Percentiles rank a stretch among this genome's conserved stretches.
Conservation (phyloP, 1,284 basidiomycete genomes). For the Grifola frondosa region DNA sequence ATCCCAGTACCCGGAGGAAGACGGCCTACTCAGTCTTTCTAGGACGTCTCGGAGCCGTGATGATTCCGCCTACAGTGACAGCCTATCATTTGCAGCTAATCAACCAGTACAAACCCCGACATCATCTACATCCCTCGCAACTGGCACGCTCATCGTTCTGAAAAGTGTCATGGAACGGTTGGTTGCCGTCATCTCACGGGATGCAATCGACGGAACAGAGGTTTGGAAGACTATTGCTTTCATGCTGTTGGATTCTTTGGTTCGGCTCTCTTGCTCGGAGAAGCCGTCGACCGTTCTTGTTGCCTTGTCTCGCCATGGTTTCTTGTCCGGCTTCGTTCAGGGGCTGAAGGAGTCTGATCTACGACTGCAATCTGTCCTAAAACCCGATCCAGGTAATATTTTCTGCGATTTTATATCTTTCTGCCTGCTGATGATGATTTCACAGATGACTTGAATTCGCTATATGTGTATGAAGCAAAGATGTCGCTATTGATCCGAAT, state of each 20-base stretch:
- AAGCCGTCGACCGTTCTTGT: constrained; percentile 58
- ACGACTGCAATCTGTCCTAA: constrained; percentile 78
- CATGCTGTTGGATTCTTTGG: constrained; percentile 79
- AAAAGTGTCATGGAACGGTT: constrained; percentile 73
- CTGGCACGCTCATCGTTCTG: constrained; percentile 62
- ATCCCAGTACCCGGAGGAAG: constrained; percentile 12
- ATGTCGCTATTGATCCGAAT: constrained; percentile 87
- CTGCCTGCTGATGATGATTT: background rate
- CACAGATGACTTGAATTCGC: constrained; percentile 82
- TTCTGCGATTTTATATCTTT: background rate
- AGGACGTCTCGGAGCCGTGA: constrained; percentile 41
- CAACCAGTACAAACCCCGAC: constrained; percentile 14
- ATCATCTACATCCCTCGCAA: too few species aligned
- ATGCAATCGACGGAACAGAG: constrained; percentile 92
- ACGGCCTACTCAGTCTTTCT: constrained; percentile 14
- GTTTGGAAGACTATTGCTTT: constrained; percentile 97
- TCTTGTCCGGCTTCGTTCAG: constrained; percentile 80
- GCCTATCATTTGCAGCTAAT: constrained; percentile 30
- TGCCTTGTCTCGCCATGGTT: constrained; percentile 74
- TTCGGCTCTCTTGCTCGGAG: constrained; percentile 64
- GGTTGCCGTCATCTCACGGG: constrained; percentile 77
- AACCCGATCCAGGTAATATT: constrained; percentile 81
- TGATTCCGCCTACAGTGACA: constrained; percentile 38
- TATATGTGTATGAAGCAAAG: constrained; percentile 96
- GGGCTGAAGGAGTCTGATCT: constrained; percentile 83